Base-by-base conservation (phyloP, 2,329 filamentous ascomycete species). In the Drechslerella dactyloides region DNA sequence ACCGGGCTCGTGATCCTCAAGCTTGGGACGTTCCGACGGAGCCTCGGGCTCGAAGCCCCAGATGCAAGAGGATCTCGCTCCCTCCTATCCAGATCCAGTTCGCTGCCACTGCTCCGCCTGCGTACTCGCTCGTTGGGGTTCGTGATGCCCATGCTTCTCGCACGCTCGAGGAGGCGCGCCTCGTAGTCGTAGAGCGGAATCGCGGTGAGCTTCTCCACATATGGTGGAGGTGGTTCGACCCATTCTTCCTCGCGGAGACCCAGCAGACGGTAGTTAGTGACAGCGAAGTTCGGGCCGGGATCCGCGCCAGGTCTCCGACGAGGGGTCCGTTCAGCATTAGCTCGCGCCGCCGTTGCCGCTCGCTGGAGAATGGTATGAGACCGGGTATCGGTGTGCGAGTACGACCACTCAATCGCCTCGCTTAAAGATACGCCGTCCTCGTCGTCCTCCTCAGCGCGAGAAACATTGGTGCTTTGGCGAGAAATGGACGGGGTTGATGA, bases 161-260 rank as follows among this genome's bases (percentile, higher is more conserved):
- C 69, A 27, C 69, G 61, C 42, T 73, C 69, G n/a, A 68, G 42
- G 37, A 73, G 62, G 3, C 69, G 58, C 11, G 57, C 62, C 24
- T 73, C 62, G 27, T 73, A 73, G 51, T 73, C 69, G 23, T 73
- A 73, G 30, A 73, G 62, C 2, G 60, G 73, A 8, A 70, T 64
- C 23, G 69, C 75, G 7, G 74, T 65, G 23, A 65, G 51, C 15
- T 69, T 65, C 10, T 76, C 74, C 10, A 75, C 74, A 54, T 77
- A 77, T 15, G 76, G 75, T 40, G 76, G 76, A 8, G 76, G 76
- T 7, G 76, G 76, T 10, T 75, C 74, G n/a, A 75, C 70, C 76
- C 76, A 77, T 40, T 68, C 51, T 30, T 75, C 75, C 21, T 74
- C 75, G 5, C 61, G 59, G 64, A 74, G 23, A 63, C 74, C 46